Evolutionary conservation across 371 early-diverging fungal species (phyloP).

Genomic region (Mycotypha africana): DNA sequence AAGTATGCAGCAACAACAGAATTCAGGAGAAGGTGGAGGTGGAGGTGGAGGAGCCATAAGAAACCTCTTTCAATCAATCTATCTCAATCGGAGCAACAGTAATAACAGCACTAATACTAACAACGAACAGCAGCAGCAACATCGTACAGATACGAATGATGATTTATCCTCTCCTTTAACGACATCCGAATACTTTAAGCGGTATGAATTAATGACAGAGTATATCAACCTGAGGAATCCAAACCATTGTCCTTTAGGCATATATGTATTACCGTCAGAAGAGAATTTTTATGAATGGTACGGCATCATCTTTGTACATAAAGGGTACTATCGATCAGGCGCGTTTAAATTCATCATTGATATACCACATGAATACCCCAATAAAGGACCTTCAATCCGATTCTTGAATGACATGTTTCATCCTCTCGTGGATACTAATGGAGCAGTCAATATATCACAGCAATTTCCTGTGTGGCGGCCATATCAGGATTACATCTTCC

Average conservation of each 20-base stretch:
- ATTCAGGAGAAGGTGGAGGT: too few relatives aligned
- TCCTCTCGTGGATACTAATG: slow-evolving; percentile 82
- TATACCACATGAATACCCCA: slow-evolving; percentile 86
- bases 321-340: slow-evolving; percentile 88
- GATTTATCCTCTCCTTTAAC: slow-evolving; percentile 11
- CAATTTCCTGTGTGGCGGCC: slow-evolving; percentile 83
- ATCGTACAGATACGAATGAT: too few relatives aligned
- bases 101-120: too few relatives aligned
- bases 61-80: too few relatives aligned
- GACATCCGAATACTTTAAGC: slow-evolving; percentile 24
- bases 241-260: slow-evolving; percentile 74
- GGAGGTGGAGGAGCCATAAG: too few relatives aligned
- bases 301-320: slow-evolving; percentile 80
- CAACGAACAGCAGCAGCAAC: too few relatives aligned
- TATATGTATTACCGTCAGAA: slow-evolving; percentile 75
- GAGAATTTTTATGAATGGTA: slow-evolving; percentile 74
- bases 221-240: slow-evolving; percentile 67
- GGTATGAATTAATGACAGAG: slow-evolving; percentile 58
- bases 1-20: too few relatives aligned
- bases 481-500: slow-evolving; percentile 74
- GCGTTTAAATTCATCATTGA: slow-evolving; percentile 89
- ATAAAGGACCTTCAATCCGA: slow-evolving; percentile 77
- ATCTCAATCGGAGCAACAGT: too few relatives aligned
- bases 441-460: slow-evolving; percentile 62
- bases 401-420: slow-evolving; percentile 93